Evolutionary conservation across 805 yeast genomes (phyloP).

Genomic region (Suhomyces sp.): DNA sequence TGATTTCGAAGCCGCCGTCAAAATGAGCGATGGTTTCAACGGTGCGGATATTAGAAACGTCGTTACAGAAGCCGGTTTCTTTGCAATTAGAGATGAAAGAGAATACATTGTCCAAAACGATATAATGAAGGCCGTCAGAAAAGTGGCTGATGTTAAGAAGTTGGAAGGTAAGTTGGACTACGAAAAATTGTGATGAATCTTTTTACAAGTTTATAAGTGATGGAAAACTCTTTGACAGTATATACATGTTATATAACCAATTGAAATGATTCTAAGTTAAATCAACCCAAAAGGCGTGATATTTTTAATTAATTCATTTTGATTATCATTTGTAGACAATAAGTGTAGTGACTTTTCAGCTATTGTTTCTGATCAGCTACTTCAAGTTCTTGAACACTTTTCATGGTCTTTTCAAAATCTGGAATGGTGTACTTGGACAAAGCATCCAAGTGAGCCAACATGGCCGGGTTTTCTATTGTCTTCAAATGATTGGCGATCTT

Average conservation of each 20-base stretch:
- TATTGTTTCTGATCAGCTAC: neutral
- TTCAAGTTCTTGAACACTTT: conserved; percentile 17
- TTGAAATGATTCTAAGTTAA: neutral
- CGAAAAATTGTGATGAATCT: conserved; percentile 68
- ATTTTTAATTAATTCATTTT: neutral
- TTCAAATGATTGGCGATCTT: conserved; percentile 42
- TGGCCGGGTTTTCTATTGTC: conserved; percentile 32
- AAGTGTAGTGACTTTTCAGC: neutral
- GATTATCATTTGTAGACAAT: neutral
- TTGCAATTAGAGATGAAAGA: conserved; percentile 96
- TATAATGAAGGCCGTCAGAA: conserved; percentile 96
- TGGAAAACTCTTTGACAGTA: neutral
- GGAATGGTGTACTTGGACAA: conserved; percentile 29
- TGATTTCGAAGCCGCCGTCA: conserved; percentile 94
- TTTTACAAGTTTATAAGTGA: neutral
- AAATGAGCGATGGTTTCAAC: conserved; percentile 98
- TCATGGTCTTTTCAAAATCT: conserved; percentile 29
- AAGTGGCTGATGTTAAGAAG: conserved; percentile 95
- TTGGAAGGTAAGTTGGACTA: conserved; percentile 94
- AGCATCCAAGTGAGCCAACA: conserved; percentile 39
- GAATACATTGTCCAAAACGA: conserved; percentile 92
- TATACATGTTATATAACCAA: conserved; percentile 1
- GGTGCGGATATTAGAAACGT: conserved; percentile 98
- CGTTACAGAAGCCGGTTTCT: conserved; percentile 97
- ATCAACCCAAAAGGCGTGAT: neutral